A percentile compares a stretch with the other conserved stretches of the same genome.
Evolutionary conservation across 805 yeast genomes (phyloP).

Genomic region (Hanseniaspora guilliermondii): DNA sequence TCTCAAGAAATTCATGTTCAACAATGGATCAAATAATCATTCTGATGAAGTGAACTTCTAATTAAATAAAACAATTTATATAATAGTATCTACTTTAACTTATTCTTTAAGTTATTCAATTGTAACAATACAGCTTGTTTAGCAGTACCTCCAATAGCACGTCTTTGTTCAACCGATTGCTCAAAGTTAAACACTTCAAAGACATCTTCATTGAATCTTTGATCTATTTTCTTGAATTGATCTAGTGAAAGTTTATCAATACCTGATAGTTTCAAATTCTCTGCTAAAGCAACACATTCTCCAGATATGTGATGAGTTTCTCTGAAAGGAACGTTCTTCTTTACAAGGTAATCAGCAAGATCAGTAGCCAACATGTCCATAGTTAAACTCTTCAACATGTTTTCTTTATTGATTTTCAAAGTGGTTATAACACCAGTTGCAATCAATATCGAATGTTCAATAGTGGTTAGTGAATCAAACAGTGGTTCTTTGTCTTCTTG

Average conservation of each 20-base stretch:
- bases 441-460: constrained; percentile 83
- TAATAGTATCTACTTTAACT: constrained; percentile 16
- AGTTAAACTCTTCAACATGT: constrained; percentile 78
- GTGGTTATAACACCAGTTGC: constrained; percentile 96
- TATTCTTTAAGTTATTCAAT: constrained; percentile 31
- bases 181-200: constrained; percentile 82
- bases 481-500: constrained; percentile 99
- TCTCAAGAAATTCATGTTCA: constrained; percentile 4
- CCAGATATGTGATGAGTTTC: constrained; percentile 99
- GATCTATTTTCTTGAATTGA: constrained; percentile 70
- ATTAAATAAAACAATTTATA: neutral
- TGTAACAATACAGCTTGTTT: constrained; percentile 77
- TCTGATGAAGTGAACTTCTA: constrained; percentile 11
- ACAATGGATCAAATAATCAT: constrained; percentile 5
- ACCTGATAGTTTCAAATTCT: constrained; percentile 61
- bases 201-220: constrained; percentile 71
- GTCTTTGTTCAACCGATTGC: constrained; percentile 88
- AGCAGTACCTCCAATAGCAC: constrained; percentile 95
- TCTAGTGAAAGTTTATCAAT: constrained; percentile 71
- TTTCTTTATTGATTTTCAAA: constrained; percentile 52
- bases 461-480: constrained; percentile 79
- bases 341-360: constrained; percentile 90
- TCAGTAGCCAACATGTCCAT: constrained; percentile 99
- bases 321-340: constrained; percentile 97
- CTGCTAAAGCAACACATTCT: constrained; percentile 88